These are phyloP conservation scores for Pestalotiopsis sp. DNA, from an alignment of 2,329 filamentous ascomycete species.

Conservation along the genomic window DNA sequence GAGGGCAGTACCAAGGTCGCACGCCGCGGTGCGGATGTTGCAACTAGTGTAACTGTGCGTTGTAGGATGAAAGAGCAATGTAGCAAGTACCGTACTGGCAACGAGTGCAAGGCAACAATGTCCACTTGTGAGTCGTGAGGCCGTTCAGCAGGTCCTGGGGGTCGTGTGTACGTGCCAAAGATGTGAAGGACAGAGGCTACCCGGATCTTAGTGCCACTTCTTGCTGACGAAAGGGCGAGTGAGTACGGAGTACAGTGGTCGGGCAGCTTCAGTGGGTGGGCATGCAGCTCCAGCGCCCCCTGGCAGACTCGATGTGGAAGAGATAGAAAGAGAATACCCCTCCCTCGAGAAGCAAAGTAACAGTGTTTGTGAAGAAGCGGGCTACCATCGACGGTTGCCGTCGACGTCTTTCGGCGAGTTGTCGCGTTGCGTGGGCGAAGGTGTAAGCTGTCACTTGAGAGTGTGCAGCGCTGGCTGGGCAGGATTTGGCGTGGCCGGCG, in stretches of 20 bases:
- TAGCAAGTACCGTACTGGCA: neutral
- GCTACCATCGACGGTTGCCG: neutral
- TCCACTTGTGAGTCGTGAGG: neutral
- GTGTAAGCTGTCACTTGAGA: constrained; percentile 5
- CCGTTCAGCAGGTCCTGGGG: neutral
- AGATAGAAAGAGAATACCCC: neutral
- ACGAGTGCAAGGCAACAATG: neutral
- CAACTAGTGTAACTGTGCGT: neutral
- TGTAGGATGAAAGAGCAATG: neutral
- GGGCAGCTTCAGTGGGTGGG: neutral
- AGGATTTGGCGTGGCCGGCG: neutral
- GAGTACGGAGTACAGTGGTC: neutral
- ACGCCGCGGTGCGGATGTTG: neutral
- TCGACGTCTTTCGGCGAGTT: neutral
- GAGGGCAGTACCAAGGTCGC: neutral
- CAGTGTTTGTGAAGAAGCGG: neutral
- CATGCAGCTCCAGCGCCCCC: neutral
- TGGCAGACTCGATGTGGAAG: neutral
- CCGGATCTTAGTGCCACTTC: neutral
- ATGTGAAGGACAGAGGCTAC: neutral
- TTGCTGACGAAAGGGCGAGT: neutral
- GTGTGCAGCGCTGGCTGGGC: neutral
- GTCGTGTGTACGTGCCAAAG: neutral
- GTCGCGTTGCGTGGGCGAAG: neutral
- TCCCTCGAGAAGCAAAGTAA: neutral